phyloP scores from a whole-genome alignment of 306 rosid genomes.

The Cucurbita moschata region DNA sequence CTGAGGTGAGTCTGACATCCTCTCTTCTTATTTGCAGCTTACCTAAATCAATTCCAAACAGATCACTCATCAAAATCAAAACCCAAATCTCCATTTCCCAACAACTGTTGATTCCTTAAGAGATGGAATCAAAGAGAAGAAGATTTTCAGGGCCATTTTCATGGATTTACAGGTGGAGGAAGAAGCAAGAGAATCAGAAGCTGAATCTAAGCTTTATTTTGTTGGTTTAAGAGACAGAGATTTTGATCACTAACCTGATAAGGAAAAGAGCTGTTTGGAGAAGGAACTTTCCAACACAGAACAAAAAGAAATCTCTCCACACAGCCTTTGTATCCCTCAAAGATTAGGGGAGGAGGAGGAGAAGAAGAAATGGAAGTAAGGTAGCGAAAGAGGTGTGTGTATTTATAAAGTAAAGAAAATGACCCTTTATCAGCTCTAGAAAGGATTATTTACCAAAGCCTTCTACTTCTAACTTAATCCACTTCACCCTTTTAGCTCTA shows the following conservation, averaged over 20 bases:
- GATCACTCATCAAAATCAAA: conserved; percentile 3
- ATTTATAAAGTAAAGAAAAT: conserved; percentile 48
- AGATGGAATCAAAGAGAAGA: background rate
- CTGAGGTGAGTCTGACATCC: conserved; percentile 33
- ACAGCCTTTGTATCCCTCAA: conserved; percentile 15
- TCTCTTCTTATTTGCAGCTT: background rate
- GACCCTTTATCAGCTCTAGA: conserved; percentile 31
- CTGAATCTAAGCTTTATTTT: conserved; percentile 14
- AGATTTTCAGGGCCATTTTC: background rate
- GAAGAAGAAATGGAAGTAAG: conserved; percentile 38
- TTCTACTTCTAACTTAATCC: conserved; percentile 12
- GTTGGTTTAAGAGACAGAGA: conserved; percentile 12
- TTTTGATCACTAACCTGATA: conserved; percentile 47
- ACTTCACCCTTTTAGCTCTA: background rate
- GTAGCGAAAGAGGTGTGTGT: conserved; percentile 27
- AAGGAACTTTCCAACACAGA: conserved; percentile 24
- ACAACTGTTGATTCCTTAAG: background rate
- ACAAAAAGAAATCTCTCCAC: conserved; percentile 13
- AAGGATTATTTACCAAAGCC: conserved; percentile 12
- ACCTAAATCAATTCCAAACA: conserved; percentile 1
- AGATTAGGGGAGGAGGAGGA: conserved; percentile 26
- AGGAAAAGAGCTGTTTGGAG: conserved; percentile 26
- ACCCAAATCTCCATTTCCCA: background rate
- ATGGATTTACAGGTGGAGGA: background rate
- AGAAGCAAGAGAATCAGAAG: conserved; percentile 4